These are phyloP conservation scores for Fusarium chlamydosporum DNA, from an alignment of 2,329 filamentous ascomycete genomes.

Conservation along the genomic window DNA sequence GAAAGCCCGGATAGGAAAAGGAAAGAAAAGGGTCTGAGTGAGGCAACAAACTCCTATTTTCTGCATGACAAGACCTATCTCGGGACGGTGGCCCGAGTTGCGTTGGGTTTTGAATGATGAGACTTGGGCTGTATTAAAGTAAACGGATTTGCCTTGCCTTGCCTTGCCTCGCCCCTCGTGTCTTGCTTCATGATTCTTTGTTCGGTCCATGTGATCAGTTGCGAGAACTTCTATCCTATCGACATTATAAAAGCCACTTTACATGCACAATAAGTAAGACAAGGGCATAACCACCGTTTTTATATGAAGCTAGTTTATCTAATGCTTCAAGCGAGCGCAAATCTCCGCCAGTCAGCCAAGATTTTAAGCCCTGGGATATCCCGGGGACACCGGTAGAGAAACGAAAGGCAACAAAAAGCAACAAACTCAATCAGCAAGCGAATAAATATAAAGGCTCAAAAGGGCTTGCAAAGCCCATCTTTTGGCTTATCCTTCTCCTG, in stretches of 20 bases:
- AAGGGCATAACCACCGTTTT: conserved; percentile 22
- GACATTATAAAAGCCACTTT: conserved; percentile 17
- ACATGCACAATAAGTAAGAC: conserved; percentile 2
- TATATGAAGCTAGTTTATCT: conserved; percentile 40
- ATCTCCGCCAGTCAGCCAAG: conserved; percentile 41
- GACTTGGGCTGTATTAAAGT: conserved; percentile 40
- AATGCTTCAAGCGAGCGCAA: conserved; percentile 43
- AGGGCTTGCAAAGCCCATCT: conserved; percentile 8
- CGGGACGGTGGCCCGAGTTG: conserved; percentile 14
- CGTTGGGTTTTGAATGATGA: conserved; percentile 33
- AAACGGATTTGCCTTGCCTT: conserved; percentile 3
- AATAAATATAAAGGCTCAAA: conserved; percentile 25
- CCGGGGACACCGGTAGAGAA: conserved; percentile 27
- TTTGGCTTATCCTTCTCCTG: conserved; percentile 8
- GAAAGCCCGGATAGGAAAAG: conserved; percentile 15
- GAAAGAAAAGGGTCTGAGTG: conserved; percentile 12
- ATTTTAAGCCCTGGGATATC: conserved; percentile 29
- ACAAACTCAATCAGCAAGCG: conserved; percentile 5
- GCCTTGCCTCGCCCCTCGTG: conserved; percentile 8
- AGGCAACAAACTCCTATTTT: conserved; percentile 27
- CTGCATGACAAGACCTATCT: conserved; percentile 24
- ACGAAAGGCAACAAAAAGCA: conserved; percentile 21
- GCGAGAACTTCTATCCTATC: not conserved
- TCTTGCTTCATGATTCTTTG: conserved; percentile 5
- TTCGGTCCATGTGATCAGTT: not conserved